Percentiles rank a stretch among this genome's conserved stretches.
These are phyloP conservation scores for Thermothielavioides terrestris DNA, from an alignment of 495 filamentous ascomycete species.

Conservation along the genomic window DNA sequence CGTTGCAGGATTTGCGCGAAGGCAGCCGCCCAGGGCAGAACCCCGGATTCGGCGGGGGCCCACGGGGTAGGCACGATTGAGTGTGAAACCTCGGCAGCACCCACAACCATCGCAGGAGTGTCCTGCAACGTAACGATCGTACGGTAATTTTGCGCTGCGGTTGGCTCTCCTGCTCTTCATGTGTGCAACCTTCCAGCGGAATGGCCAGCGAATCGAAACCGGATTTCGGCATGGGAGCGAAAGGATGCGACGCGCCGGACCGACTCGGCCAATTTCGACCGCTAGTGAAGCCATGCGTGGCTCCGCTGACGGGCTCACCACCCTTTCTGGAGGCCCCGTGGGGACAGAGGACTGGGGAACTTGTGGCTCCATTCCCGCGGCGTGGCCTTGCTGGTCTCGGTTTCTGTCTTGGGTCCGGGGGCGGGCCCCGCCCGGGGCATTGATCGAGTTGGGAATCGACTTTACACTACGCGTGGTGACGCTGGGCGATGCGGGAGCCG, in stretches of 20 bases:
- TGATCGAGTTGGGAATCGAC: conserved; percentile 7
- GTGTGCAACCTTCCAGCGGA: conserved; percentile 5
- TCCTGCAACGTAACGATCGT: not conserved
- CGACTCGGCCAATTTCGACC: conserved; percentile 25
- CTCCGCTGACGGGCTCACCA: not conserved
- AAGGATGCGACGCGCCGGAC: conserved; percentile 22
- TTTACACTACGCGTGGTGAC: no score
- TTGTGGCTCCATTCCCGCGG: no score
- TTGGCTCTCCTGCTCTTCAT: not conserved
- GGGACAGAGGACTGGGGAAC: not conserved
- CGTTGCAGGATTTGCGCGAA: no score
- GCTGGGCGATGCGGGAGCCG: no score
- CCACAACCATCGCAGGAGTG: no score
- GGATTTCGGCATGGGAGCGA: conserved; percentile 7
- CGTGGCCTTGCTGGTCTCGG: no score
- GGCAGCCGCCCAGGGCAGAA: no score
- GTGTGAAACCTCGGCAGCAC: no score
- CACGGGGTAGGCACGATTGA: no score
- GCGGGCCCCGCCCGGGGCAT: not conserved
- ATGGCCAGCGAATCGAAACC: conserved; percentile 12
- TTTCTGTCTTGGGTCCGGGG: no score
- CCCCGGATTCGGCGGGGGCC: no score
- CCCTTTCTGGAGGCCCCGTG: not conserved
- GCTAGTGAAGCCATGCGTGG: conserved; percentile 1
- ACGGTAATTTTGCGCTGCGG: not conserved